Evolutionary conservation across 768 basidiomycete genomes (phyloP), one percentile per base, ranked within the genome.

Genomic region (Podaxis sp.): DNA sequence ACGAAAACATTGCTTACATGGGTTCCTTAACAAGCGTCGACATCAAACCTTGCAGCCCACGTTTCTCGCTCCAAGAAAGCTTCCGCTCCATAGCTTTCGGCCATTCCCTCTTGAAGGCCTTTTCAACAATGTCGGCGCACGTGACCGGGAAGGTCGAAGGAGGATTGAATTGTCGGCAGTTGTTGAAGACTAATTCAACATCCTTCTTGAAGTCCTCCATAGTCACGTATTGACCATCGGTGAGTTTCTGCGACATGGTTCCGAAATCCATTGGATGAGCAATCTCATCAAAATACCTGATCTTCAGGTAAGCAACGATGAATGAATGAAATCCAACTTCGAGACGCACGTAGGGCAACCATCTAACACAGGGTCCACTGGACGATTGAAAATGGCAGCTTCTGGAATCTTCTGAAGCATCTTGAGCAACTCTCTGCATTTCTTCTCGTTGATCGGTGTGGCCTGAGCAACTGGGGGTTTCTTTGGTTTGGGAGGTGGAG

Each of bases 131-230:
- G 58, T 91, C 88, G 2, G 91, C 91, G 66, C 87, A 90, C 28
- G 80, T 77, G 52, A 85, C 80, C 3, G 93, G 90, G 65, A 85
- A 89, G 0, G 93, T 93, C 20, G 80, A 85, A 4, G 88, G 85
- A 17, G 91, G 91, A 69, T 99, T 99, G 82, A 99, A 99, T 67
- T 87, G 82, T 36, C 93, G 88, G 73, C 96, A 98, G 70, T 99
- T 99, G 71, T 74, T 80, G 71, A 97, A 89, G 52, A 97, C 84
- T 4, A 96, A 84, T 58, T 91, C 87, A 56, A 92, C 78, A 68
- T 98, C 96, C 65, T 81, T 82, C 60, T 82, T 86, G 64, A 99
- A 89, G 0, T 88, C 86, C 56, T 91, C 93, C 89, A 95, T 93
- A 2, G 84, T 88, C 12, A 76, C 66, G 72, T 99, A 99, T 68